Evolutionary conservation across 805 yeast species (phyloP).

Genomic region (Cyberlindnera samutprakarnensis): DNA sequence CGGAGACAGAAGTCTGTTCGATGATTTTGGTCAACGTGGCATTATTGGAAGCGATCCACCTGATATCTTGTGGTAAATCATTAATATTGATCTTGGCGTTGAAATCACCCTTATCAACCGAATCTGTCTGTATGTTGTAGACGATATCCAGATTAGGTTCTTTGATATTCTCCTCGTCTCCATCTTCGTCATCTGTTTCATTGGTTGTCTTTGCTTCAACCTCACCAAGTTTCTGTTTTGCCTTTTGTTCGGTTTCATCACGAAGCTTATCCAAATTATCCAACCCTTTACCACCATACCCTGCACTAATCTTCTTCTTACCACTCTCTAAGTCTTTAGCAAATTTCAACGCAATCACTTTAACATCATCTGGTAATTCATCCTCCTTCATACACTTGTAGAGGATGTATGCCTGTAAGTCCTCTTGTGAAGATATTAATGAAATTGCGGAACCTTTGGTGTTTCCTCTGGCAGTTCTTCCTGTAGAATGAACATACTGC

Average conservation of each 20-base stretch:
- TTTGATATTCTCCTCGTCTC: conserved; percentile 16
- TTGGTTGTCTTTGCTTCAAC: conserved; percentile 19
- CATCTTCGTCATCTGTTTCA: conserved; percentile 12
- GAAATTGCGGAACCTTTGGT: conserved; percentile 70
- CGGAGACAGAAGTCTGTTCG: conserved; percentile 66
- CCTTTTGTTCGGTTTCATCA: conserved; percentile 40
- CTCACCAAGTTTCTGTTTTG: conserved; percentile 42
- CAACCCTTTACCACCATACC: conserved; percentile 92
- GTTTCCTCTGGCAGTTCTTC: conserved; percentile 89
- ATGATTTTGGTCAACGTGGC: conserved; percentile 55
- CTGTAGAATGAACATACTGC: conserved; percentile 93
- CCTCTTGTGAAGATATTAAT: conserved; percentile 53
- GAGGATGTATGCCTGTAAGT: conserved; percentile 58
- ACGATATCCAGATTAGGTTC: conserved; percentile 31
- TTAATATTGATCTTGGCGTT: conserved; percentile 71
- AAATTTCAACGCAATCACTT: conserved; percentile 46
- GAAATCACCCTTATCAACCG: conserved; percentile 46
- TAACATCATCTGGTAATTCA: conserved; percentile 44
- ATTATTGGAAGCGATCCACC: conserved; percentile 72
- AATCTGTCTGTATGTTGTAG: conserved; percentile 44
- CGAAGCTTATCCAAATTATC: conserved; percentile 65
- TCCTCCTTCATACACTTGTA: conserved; percentile 39
- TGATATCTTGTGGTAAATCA: conserved; percentile 73
- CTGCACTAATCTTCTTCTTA: conserved; percentile 55
- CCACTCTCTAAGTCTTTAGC: conserved; percentile 58